These are phyloP conservation scores for Citrus hindsii DNA, from an alignment of 345 rosid genomes.

Conservation along the genomic window DNA sequence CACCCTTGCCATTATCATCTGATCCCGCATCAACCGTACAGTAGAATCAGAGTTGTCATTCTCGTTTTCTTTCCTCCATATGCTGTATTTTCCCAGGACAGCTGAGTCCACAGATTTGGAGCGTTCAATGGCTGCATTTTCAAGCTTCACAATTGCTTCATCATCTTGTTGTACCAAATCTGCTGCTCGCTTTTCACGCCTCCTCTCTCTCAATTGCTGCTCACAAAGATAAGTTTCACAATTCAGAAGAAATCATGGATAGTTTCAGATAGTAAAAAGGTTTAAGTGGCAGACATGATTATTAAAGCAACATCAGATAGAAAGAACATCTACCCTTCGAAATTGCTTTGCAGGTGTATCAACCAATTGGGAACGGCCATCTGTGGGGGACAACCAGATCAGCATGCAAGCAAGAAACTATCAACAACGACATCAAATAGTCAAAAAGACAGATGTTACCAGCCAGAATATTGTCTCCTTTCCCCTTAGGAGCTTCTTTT, in stretches of 20 bases:
- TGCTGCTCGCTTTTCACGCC: conserved; percentile 73
- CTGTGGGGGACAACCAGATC: conserved; percentile 33
- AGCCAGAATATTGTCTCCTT: conserved; percentile 32
- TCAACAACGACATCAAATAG: conserved; percentile 1
- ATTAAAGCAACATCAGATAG: conserved; percentile 2
- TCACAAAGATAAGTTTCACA: background rate
- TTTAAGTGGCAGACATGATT: background rate
- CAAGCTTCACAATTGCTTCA: conserved; percentile 72
- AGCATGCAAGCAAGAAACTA: conserved; percentile 19
- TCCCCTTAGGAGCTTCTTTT: conserved; percentile 37
- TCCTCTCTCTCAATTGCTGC: conserved; percentile 90
- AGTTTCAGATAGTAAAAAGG: conserved; percentile 1
- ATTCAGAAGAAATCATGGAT: background rate
- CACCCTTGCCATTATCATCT: conserved; percentile 94
- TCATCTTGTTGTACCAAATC: conserved; percentile 67
- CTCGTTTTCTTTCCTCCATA: conserved; percentile 94
- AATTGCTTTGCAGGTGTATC: conserved; percentile 65
- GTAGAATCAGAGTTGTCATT: conserved; percentile 86
- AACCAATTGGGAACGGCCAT: conserved; percentile 36
- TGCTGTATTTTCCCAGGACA: conserved; percentile 87
- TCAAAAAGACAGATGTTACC: conserved; percentile 23
- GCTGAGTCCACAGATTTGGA: conserved; percentile 96
- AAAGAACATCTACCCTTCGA: conserved; percentile 64
- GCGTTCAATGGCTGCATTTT: conserved; percentile 91
- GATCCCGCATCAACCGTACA: conserved; percentile 88